phyloP scores from a whole-genome alignment of 768 basidiomycete species.

The Lactarius akahatsu region DNA sequence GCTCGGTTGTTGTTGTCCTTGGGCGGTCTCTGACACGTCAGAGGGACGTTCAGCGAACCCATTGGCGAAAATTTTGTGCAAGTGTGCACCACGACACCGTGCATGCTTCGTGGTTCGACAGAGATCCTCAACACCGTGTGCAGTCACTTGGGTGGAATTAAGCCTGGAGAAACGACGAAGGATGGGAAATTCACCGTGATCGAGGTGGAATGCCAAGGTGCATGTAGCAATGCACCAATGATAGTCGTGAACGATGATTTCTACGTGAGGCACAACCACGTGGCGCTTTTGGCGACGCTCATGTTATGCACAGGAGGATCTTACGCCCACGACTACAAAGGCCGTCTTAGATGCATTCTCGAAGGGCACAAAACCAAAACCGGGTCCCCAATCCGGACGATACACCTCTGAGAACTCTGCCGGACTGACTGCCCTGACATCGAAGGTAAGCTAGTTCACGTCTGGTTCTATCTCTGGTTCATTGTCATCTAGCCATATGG shows the following conservation, averaged over 20 bases:
- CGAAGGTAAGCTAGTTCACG: conserved; percentile 52
- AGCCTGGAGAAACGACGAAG: conserved; percentile 88
- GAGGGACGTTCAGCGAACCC: conserved; percentile 62
- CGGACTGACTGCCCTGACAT: conserved; percentile 75
- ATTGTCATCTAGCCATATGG: conserved; percentile 71
- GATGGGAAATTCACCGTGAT: conserved; percentile 97
- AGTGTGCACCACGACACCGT: conserved; percentile 98
- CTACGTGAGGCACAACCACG: conserved; percentile 55
- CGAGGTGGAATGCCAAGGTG: conserved; percentile 98
- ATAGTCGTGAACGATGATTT: conserved; percentile 94
- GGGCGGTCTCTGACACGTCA: background rate
- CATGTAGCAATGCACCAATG: conserved; percentile 98
- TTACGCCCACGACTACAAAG: conserved; percentile 73
- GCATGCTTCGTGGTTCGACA: conserved; percentile 91
- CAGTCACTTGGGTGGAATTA: conserved; percentile 76
- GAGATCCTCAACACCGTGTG: conserved; percentile 86
- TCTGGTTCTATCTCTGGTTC: conserved; percentile 19
- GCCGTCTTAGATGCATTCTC: conserved; percentile 77
- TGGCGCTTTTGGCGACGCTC: conserved; percentile 27
- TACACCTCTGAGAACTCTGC: conserved; percentile 92
- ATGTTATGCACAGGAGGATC: conserved; percentile 62
- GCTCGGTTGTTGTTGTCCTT: background rate
- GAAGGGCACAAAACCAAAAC: conserved; percentile 81
- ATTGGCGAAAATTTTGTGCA: conserved; percentile 94
- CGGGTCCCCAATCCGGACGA: conserved; percentile 90